Evolutionary conservation across 2,329 filamentous ascomycete genomes (phyloP), one percentile per base, ranked within the genome.

Genomic region (Botrytis tulipae): DNA sequence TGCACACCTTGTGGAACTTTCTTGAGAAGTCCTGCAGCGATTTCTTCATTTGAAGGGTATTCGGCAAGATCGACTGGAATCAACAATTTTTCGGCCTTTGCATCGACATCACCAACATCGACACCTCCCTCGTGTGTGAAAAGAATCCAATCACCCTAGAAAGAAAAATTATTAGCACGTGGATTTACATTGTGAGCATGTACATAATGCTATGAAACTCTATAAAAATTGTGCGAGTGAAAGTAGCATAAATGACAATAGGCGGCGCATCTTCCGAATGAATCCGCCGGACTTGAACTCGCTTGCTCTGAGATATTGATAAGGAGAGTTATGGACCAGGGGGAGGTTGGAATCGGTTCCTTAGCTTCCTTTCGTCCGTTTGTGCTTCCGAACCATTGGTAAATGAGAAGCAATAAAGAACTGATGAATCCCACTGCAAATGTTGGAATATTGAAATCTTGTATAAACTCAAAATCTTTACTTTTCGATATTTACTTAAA

Each of bases 61-160:
- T 98, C 87, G 78, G 91, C 89, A 76, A 99, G 92, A 85, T 98
- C 95, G 81, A 99, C 96, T 80, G 96, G 95, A 81, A 99, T 94
- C 82, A 99, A 87, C 77, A 99, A 90, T 92, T 98, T 99, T 90
- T 98, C 94, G 77, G 96, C 96, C 89, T 99, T 99, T 78, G 91
- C 94, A 82, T 99, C 96, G 78, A 99, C 96, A 90, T 99, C 96
- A 83, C 96, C 96, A 80, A 99, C 96, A 85, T 99, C 96, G 79
- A 99, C 95, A 92, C 96, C 96, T 88, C 96, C 96, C 86, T 99
- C 96, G 86, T 99, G 94, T 81, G 95, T 98, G 89, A 99, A 99
- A 82, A 99, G 93, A 83, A 99, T 98, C 94, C 95, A 98, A 86
- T 99, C 96, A 82, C 96, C 96, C 96, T 98, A 83, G 22, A 48